These are phyloP conservation scores for Manihot esculenta DNA, from an alignment of 441 rosid genomes.

Conservation along the genomic window DNA sequence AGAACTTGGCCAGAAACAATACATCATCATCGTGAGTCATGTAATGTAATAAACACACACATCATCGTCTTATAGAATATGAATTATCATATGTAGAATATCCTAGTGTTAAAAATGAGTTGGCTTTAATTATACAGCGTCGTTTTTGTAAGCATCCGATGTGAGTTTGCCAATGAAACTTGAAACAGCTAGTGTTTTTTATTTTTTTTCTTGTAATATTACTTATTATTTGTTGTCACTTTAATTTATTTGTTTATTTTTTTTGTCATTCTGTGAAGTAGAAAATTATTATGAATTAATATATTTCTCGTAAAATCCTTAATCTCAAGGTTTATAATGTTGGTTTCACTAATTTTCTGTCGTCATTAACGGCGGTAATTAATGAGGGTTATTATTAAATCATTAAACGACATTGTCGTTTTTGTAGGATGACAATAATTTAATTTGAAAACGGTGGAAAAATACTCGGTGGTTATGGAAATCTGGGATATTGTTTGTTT, in stretches of 20 bases:
- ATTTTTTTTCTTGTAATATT: too few species aligned
- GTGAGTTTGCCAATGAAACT: slow-evolving; percentile 27
- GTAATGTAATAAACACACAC: neutral
- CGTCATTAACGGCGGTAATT: slow-evolving; percentile 13
- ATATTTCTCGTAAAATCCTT: too few species aligned
- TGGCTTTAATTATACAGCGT: slow-evolving; percentile 26
- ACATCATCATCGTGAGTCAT: slow-evolving; percentile 19
- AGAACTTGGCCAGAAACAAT: slow-evolving; percentile 42
- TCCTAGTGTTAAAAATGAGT: neutral
- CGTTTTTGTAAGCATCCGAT: slow-evolving; percentile 44
- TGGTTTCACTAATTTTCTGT: slow-evolving; percentile 10
- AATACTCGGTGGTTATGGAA: neutral
- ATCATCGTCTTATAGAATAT: neutral
- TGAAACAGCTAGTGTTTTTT: too few species aligned
- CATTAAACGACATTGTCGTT: too few species aligned
- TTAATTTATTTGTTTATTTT: neutral
- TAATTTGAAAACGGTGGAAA: neutral
- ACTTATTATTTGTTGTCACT: neutral
- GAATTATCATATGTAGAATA: too few species aligned
- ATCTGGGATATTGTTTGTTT: neutral
- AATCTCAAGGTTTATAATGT: too few species aligned
- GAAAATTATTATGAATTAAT: neutral
- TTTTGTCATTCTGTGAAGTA: slow-evolving; percentile 9
- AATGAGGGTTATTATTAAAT: too few species aligned
- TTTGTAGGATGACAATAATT: neutral